Conservation (phyloP, 2,329 filamentous ascomycete genomes). For the Stromatinia cepivora region DNA sequence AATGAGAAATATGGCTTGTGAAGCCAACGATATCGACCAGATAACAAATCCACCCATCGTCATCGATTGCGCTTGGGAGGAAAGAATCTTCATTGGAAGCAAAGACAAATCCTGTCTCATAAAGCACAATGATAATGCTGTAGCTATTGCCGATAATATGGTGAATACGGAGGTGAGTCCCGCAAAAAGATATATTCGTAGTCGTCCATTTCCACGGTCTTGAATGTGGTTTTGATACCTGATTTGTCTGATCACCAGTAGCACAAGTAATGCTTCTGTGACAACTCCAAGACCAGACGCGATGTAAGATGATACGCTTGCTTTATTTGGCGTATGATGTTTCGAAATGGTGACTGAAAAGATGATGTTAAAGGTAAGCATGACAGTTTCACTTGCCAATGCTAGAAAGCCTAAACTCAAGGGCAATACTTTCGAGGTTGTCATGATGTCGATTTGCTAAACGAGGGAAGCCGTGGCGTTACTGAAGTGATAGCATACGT, state of each 20-base stretch:
- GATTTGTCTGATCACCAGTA: conserved; percentile 36
- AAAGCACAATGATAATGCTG: conserved; percentile 34
- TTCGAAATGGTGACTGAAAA: conserved; percentile 35
- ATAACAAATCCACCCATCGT: conserved; percentile 36
- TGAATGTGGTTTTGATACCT: conserved; percentile 37
- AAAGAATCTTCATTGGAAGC: conserved; percentile 31
- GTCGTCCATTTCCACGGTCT: conserved; percentile 33
- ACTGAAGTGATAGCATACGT: conserved; percentile 15
- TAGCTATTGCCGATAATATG: conserved; percentile 33
- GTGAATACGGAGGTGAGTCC: conserved; percentile 35
- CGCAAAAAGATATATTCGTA: conserved; percentile 36
- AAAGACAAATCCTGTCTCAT: conserved; percentile 30
- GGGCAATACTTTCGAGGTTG: conserved; percentile 30
- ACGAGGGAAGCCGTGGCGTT: conserved; percentile 8
- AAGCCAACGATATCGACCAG: conserved; percentile 37
- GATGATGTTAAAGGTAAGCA: conserved; percentile 39
- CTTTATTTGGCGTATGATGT: conserved; percentile 23
- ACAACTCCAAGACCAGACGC: conserved; percentile 34
- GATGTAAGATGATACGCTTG: conserved; percentile 33
- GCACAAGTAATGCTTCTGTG: conserved; percentile 31
- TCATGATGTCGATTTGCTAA: conserved; percentile 30
- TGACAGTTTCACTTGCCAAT: conserved; percentile 34
- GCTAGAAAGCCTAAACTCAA: conserved; percentile 37
- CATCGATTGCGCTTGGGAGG: conserved; percentile 29
- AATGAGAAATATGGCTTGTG: conserved; percentile 37